Evolutionary conservation across 2,329 filamentous ascomycete species (phyloP).

Genomic region (Cercospora brassicicola): DNA sequence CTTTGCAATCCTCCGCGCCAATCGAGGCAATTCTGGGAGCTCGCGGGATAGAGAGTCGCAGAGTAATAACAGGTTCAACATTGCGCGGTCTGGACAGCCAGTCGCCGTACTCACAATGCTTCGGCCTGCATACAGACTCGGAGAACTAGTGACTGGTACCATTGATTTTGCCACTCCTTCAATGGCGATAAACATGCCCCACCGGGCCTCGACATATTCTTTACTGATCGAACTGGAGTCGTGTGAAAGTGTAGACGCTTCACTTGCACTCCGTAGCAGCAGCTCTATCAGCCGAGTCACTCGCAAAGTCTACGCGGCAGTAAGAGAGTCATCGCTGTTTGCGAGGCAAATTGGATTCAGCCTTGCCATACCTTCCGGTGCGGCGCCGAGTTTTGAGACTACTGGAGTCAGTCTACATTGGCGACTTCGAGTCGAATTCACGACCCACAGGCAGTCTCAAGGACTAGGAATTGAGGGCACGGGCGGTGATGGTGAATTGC

Average conservation of each 20-base stretch:
- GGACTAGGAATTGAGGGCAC: slow-evolving; percentile 42
- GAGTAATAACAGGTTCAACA: slow-evolving; percentile 91
- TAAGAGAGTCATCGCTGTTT: slow-evolving; percentile 80
- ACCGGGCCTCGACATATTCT: slow-evolving; percentile 73
- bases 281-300: slow-evolving; percentile 86
- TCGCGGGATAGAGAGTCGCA: slow-evolving; percentile 56
- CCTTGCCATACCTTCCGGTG: slow-evolving; percentile 76
- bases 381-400: slow-evolving; percentile 89
- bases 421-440: slow-evolving; percentile 89
- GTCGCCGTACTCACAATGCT: slow-evolving; percentile 89
- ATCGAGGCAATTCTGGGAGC: slow-evolving; percentile 62
- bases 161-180: slow-evolving; percentile 69
- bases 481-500: slow-evolving; percentile 52
- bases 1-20: slow-evolving; percentile 76
- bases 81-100: slow-evolving; percentile 85
- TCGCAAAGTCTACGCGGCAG: slow-evolving; percentile 73
- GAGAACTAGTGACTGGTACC: slow-evolving; percentile 79
- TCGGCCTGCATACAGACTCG: slow-evolving; percentile 82
- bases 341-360: slow-evolving; percentile 76
- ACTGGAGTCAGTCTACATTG: slow-evolving; percentile 84
- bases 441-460: slow-evolving; percentile 54
- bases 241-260: slow-evolving; percentile 75
- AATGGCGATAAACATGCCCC: background rate
- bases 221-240: slow-evolving; percentile 84
- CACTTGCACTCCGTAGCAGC: slow-evolving; percentile 78